Evolutionary conservation across 1,139 yeast genomes (phyloP).

Genomic region (Zygosaccharomyces pseudobailii): DNA sequence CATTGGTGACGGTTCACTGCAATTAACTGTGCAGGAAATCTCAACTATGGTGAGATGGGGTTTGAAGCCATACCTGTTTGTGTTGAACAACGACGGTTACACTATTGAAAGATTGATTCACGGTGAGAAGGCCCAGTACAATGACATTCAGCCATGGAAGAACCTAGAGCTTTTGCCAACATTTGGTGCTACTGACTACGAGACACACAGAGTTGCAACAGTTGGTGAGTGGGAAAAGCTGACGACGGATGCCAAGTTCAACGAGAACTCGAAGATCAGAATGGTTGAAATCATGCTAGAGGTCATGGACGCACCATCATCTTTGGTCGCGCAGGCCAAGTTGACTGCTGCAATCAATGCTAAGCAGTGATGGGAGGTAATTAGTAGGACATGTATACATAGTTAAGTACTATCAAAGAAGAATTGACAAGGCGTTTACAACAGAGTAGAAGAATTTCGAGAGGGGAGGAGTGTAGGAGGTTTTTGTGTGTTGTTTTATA

Average conservation of each 20-base stretch:
- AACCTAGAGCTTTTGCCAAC: conserved; percentile 62
- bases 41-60: conserved; percentile 80
- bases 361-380: conserved; percentile 29
- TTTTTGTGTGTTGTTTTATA: too few species aligned
- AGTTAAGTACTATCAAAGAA: too few species aligned
- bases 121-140: conserved; percentile 70
- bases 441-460: too few species aligned
- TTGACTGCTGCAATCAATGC: conserved; percentile 65
- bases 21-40: conserved; percentile 82
- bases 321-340: conserved; percentile 70
- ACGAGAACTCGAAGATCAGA: conserved; percentile 52
- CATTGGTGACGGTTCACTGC: conserved; percentile 88
- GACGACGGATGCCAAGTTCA: conserved; percentile 50
- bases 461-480: too few species aligned
- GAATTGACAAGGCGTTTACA: too few species aligned
- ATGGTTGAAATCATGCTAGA: conserved; percentile 76
- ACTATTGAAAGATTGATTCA: conserved; percentile 87
- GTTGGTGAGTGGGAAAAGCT: conserved; percentile 63
- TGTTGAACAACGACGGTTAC: conserved; percentile 82
- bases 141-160: conserved; percentile 80
- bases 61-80: conserved; percentile 73
- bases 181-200: conserved; percentile 59
- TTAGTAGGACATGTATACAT: too few species aligned
- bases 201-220: conserved; percentile 51
- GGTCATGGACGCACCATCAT: conserved; percentile 74